Percentiles rank a stretch among this genome's conserved stretches.
phyloP scores from a whole-genome alignment of 176 grass and related monocot species.

The sorghum (Sorghum bicolor) region Sorghum_bicolor_NCBIv3 NC_012874.2:64541501-64542000 shows the following conservation, averaged over 20 bases:
- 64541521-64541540: constrained; percentile 21
- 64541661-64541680: too few relatives aligned
- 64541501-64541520: constrained; percentile 15
- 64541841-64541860: neutral
- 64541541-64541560: neutral
- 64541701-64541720: too few relatives aligned
- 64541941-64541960: too few relatives aligned
- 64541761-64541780: neutral
- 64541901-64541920: neutral
- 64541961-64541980: too few relatives aligned
- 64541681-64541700: too few relatives aligned
- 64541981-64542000: too few relatives aligned
- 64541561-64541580: too few relatives aligned
- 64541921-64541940: neutral
- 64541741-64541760: neutral
- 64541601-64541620: too few relatives aligned
- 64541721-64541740: too few relatives aligned
- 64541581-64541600: too few relatives aligned
- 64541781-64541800: neutral
- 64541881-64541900: neutral
- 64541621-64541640: neutral
- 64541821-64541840: neutral
- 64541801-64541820: neutral
- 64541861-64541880: neutral
- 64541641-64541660: too few relatives aligned